phyloP scores from a whole-genome alignment of 2,329 filamentous ascomycete genomes.

The Capronia americana region DNA sequence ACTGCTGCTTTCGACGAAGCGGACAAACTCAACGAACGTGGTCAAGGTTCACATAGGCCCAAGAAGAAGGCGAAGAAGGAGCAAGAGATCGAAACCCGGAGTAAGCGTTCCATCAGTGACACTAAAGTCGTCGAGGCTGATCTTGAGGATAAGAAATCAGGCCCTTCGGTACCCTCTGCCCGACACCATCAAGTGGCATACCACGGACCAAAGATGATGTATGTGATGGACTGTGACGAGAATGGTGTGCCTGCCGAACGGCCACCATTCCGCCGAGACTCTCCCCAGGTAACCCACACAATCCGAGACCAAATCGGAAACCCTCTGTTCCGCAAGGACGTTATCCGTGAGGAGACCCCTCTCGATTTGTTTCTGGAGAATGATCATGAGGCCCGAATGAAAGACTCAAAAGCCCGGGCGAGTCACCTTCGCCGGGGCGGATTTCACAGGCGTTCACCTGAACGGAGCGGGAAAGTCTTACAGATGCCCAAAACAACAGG shows the following conservation, averaged over 20 bases:
- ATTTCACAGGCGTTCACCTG: conserved; percentile 6
- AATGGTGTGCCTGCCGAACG: conserved; percentile 8
- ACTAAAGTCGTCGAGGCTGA: neutral
- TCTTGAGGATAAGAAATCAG: neutral
- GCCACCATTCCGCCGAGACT: conserved; percentile 5
- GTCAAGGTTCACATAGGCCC: neutral
- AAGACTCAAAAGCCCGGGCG: neutral
- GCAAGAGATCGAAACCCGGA: neutral
- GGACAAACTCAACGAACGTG: neutral
- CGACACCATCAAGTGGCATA: neutral
- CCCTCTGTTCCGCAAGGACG: neutral
- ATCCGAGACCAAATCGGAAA: conserved; percentile 8
- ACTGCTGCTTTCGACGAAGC: neutral
- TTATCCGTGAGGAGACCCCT: neutral
- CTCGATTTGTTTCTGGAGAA: neutral
- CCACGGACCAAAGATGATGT: neutral
- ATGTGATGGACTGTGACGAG: conserved; percentile 6
- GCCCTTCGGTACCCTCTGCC: neutral
- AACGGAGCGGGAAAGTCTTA: neutral
- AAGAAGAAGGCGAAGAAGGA: neutral
- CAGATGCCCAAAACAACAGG: neutral
- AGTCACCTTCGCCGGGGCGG: neutral
- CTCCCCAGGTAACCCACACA: neutral
- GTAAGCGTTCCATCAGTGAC: neutral
- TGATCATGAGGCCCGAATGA: conserved; percentile 1